Evolutionary conservation across 306 rosid genomes (phyloP).

Genomic region (Trichosanthes cucumerina): DNA sequence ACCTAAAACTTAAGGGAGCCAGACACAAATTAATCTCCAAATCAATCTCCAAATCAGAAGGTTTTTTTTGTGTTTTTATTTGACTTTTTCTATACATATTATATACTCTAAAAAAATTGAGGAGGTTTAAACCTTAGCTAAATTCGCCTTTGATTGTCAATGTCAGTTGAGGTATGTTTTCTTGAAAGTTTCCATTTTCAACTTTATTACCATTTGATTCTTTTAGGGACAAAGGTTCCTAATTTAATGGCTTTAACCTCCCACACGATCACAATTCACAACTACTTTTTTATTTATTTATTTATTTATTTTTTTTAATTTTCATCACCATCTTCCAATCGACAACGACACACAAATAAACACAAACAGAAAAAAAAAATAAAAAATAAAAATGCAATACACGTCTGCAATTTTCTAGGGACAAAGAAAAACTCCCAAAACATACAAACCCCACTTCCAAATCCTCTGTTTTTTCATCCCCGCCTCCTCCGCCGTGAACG

Average conservation of each 20-base stretch:
- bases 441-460: background rate
- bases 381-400: background rate
- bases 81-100: no score
- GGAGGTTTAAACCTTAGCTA: no score
- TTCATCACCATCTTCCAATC: background rate
- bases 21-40: no score
- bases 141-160: no score
- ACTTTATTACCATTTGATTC: background rate
- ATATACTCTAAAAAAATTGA: no score
- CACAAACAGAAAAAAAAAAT: background rate
- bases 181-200: background rate
- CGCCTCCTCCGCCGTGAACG: background rate
- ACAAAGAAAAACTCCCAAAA: background rate
- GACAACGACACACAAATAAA: background rate
- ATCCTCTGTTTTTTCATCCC: background rate
- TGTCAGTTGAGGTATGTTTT: no score
- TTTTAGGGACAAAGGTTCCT: background rate
- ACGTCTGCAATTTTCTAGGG: background rate
- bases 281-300: no score
- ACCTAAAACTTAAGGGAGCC: no score
- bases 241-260: conserved; percentile 4
- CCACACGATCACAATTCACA: background rate
- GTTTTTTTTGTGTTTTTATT: no score
- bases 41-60: no score
- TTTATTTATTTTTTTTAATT: no score